Evolutionary conservation across 805 yeast genomes (phyloP).

Genomic region (Suhomyces kilbournensis): DNA sequence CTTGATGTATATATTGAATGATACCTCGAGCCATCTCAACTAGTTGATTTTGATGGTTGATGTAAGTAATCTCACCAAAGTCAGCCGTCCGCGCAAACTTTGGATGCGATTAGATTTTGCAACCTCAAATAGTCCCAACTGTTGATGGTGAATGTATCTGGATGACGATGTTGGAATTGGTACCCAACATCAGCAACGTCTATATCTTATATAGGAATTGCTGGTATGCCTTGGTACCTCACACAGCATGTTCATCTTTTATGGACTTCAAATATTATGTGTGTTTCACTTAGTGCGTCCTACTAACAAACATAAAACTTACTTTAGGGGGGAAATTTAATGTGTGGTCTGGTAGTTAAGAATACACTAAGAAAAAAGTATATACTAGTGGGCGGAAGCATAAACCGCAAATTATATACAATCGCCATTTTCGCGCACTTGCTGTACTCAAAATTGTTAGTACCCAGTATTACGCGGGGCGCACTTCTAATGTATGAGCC

Average conservation of each 20-base stretch:
- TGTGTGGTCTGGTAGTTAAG: slow-evolving; percentile 7
- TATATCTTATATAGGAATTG: background rate
- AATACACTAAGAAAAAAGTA: slow-evolving; percentile 5
- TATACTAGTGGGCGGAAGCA: slow-evolving; percentile 1
- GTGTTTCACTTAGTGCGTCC: slow-evolving; percentile 2
- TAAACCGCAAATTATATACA: slow-evolving; percentile 4
- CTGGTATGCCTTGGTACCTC: background rate
- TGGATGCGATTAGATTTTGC: slow-evolving; percentile 1
- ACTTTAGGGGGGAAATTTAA: slow-evolving; percentile 5
- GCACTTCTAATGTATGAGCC: slow-evolving; percentile 6
- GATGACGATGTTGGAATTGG: background rate
- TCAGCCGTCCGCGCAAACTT: slow-evolving; percentile 1
- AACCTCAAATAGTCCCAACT: background rate
- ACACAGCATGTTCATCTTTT: background rate
- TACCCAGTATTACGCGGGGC: slow-evolving; percentile 10
- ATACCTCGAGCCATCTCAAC: background rate
- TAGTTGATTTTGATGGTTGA: background rate
- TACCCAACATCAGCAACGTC: background rate
- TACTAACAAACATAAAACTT: slow-evolving; percentile 1
- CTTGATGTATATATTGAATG: background rate
- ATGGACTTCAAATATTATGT: background rate
- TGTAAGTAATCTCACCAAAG: background rate
- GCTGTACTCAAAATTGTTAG: slow-evolving; percentile 15
- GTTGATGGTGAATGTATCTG: background rate
- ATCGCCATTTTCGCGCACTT: slow-evolving; percentile 5